phyloP scores from a whole-genome alignment of 345 rosid species.

The Iberis pinnata region DNA sequence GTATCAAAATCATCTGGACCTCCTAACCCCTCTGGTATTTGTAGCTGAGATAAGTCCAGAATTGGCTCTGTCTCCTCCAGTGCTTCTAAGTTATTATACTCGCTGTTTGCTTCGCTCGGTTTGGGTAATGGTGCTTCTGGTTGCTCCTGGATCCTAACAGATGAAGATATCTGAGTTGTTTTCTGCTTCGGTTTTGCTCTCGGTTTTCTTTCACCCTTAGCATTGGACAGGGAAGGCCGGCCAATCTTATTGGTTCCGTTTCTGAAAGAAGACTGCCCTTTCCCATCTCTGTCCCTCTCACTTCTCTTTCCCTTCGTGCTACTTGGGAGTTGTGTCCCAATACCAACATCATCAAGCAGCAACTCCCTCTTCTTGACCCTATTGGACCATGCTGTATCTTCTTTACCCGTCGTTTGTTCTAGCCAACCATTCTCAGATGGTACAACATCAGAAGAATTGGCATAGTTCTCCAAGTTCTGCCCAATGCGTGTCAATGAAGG shows the following conservation, averaged over 20 bases:
- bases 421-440: constrained; percentile 38
- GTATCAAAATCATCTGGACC: constrained; percentile 37
- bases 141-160: constrained; percentile 55
- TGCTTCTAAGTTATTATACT: constrained; percentile 47
- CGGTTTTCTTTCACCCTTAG: constrained; percentile 77
- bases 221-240: constrained; percentile 58
- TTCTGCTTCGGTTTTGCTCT: constrained; percentile 88
- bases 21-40: constrained; percentile 56
- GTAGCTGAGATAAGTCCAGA: constrained; percentile 35
- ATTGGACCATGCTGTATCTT: constrained; percentile 46
- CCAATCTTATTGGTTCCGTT: constrained; percentile 64
- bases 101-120: constrained; percentile 41
- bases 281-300: constrained; percentile 95
- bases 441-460: constrained; percentile 40
- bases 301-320: constrained; percentile 89
- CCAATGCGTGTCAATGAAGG: constrained; percentile 38
- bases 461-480: constrained; percentile 45
- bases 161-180: constrained; percentile 62
- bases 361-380: constrained; percentile 81
- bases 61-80: constrained; percentile 40
- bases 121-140: constrained; percentile 42
- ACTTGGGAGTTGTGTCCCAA: constrained; percentile 27
- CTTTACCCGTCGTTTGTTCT: constrained; percentile 44
- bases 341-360: constrained; percentile 75
- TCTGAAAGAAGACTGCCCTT: constrained; percentile 69